Percentiles rank a stretch among this genome's conserved stretches.
Evolutionary conservation across 2,329 filamentous ascomycete species (phyloP).

Genomic region (Botrytis paeoniae): DNA sequence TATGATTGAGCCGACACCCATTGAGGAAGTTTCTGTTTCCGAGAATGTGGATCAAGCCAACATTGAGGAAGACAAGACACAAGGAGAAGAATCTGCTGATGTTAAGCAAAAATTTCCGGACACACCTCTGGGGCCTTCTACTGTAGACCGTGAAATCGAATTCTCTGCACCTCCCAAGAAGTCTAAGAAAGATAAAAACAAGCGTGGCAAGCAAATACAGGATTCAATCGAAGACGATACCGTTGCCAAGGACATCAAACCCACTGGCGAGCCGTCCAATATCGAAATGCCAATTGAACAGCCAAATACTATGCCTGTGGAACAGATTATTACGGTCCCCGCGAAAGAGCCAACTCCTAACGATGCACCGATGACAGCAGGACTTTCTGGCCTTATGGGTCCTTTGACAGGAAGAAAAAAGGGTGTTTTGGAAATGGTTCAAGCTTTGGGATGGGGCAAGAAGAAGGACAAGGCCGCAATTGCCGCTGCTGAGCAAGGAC

Average conservation of each 20-base stretch:
- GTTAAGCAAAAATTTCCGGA: not conserved
- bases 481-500: conserved; percentile 8
- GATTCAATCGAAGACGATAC: conserved; percentile 11
- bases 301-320: not conserved
- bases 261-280: not conserved
- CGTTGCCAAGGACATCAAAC: not conserved
- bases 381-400: conserved; percentile 5
- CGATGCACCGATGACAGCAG: conserved; percentile 13
- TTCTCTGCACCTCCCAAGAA: conserved; percentile 11
- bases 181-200: conserved; percentile 33
- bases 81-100: not conserved
- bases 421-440: conserved; percentile 19
- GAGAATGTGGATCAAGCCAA: not conserved
- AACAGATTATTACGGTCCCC: conserved; percentile 13
- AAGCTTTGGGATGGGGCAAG: conserved; percentile 17
- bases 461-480: conserved; percentile 13
- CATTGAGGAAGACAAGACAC: not conserved
- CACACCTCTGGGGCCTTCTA: not conserved
- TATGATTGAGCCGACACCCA: not conserved
- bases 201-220: conserved; percentile 11
- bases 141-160: not conserved
- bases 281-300: not conserved
- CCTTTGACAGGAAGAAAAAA: conserved; percentile 14
- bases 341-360: not conserved
- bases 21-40: not conserved